Conservation (phyloP, 257 asterid genomes). For the Catharanthus roseus region DNA sequence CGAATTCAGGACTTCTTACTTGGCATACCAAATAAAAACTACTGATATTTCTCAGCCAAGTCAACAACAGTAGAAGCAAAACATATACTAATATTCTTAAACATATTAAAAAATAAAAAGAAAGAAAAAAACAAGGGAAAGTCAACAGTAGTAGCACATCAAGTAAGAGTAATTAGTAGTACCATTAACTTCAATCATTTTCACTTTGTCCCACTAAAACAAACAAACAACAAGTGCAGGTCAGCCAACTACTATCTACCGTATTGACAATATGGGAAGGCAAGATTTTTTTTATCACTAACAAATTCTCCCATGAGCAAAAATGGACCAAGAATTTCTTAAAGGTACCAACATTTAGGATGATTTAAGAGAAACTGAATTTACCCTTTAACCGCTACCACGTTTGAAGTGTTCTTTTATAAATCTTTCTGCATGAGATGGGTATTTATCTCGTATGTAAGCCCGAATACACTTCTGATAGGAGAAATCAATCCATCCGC, state of each 20-base stretch:
- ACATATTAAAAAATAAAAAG: background rate
- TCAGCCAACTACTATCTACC: constrained; percentile 33
- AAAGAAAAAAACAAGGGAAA: background rate
- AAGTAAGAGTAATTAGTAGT: background rate
- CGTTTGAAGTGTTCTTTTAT: constrained; percentile 70
- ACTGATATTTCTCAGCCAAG: background rate
- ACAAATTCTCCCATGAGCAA: background rate
- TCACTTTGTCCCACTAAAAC: constrained; percentile 12
- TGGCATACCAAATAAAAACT: too few species aligned
- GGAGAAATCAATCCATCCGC: constrained; percentile 95
- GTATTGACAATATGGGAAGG: constrained; percentile 23
- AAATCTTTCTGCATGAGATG: constrained; percentile 66
- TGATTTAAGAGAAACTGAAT: background rate
- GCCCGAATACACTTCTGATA: constrained; percentile 88
- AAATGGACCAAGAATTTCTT: background rate
- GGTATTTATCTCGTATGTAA: constrained; percentile 69
- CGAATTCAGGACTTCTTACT: too few species aligned
- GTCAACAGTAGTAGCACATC: constrained; percentile 12
- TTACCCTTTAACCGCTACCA: constrained; percentile 39
- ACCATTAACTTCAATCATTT: constrained; percentile 15
- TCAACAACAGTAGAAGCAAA: background rate
- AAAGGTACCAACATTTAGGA: background rate
- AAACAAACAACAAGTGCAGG: constrained; percentile 13
- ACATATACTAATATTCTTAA: background rate
- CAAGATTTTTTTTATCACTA: background rate